A percentile compares a stretch with the other conserved stretches of the same genome.
phyloP scores from a whole-genome alignment of 768 basidiomycete genomes.

The Mycena amicta region DNA sequence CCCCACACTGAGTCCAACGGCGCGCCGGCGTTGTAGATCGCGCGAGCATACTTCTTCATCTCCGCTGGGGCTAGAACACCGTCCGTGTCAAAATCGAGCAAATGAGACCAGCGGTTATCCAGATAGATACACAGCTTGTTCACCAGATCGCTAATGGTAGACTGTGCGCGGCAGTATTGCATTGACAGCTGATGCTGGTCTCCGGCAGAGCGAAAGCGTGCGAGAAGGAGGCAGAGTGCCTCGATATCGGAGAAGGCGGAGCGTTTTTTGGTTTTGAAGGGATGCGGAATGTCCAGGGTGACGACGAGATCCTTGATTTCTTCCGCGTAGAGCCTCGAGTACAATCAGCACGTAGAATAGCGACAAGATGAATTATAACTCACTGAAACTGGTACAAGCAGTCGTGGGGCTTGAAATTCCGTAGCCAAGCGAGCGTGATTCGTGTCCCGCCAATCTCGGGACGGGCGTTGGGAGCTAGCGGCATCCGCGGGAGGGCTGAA shows the following conservation, averaged over 20 bases:
- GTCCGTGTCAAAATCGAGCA: conserved; percentile 22
- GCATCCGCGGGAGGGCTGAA: not conserved
- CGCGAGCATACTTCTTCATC: conserved; percentile 19
- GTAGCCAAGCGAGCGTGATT: not conserved
- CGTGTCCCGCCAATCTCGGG: not conserved
- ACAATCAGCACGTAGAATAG: not conserved
- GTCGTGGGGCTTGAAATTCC: not conserved
- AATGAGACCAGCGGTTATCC: conserved; percentile 23
- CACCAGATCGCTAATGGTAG: conserved; percentile 23
- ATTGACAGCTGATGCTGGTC: conserved; percentile 19
- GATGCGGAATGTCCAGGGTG: conserved; percentile 15
- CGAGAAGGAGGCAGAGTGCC: conserved; percentile 20
- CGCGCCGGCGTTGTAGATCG: conserved; percentile 18
- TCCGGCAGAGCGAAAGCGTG: conserved; percentile 18
- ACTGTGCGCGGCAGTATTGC: conserved; percentile 19
- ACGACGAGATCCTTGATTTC: conserved; percentile 7
- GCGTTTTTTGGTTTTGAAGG: conserved; percentile 6
- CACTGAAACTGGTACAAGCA: conserved; percentile 9
- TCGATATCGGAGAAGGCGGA: conserved; percentile 15
- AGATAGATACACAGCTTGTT: conserved; percentile 16
- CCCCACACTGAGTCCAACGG: conserved; percentile 21
- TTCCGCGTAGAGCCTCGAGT: conserved; percentile 6
- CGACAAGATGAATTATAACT: not conserved
- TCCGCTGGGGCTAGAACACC: conserved; percentile 11
- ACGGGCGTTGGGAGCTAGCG: not conserved